These are phyloP conservation scores for Hortiboletus flavorubellus DNA, from an alignment of 768 basidiomycete genomes.

Conservation along the genomic window DNA sequence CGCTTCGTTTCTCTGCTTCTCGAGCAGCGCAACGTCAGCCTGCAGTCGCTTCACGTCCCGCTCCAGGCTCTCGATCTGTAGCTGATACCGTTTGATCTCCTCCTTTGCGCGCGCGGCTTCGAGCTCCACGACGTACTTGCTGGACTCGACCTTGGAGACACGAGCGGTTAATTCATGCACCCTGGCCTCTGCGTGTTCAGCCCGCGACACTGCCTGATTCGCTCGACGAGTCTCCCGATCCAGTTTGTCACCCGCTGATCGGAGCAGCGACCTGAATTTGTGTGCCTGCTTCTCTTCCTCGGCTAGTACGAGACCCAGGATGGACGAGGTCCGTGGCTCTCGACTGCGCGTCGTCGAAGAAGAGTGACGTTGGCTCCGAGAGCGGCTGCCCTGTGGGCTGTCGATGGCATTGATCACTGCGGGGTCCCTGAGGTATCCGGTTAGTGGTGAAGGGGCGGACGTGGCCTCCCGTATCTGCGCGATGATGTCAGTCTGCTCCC, in stretches of 20 bases:
- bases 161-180: conserved; percentile 40
- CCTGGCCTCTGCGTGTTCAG: conserved; percentile 48
- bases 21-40: conserved; percentile 30
- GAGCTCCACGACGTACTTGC: conserved; percentile 37
- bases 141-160: conserved; percentile 40
- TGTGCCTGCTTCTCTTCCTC: conserved; percentile 57
- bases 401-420: conserved; percentile 36
- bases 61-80: conserved; percentile 46
- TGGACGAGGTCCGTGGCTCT: conserved; percentile 36
- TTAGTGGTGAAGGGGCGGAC: conserved; percentile 43
- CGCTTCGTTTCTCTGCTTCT: conserved; percentile 38
- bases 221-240: conserved; percentile 55
- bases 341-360: conserved; percentile 39
- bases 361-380: conserved; percentile 30
- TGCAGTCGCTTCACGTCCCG: conserved; percentile 40
- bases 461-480: conserved; percentile 43
- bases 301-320: conserved; percentile 44
- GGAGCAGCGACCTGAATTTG: conserved; percentile 51
- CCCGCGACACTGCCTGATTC: conserved; percentile 49
- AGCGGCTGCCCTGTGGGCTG: conserved; percentile 25
- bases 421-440: conserved; percentile 44
- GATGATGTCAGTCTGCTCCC: conserved; percentile 33
- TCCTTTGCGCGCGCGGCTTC: conserved; percentile 40
- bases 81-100: conserved; percentile 45
- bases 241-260: conserved; percentile 49